Base-by-base conservation (phyloP, 2,329 filamentous ascomycete species). In the Diaporthe citri region DNA sequence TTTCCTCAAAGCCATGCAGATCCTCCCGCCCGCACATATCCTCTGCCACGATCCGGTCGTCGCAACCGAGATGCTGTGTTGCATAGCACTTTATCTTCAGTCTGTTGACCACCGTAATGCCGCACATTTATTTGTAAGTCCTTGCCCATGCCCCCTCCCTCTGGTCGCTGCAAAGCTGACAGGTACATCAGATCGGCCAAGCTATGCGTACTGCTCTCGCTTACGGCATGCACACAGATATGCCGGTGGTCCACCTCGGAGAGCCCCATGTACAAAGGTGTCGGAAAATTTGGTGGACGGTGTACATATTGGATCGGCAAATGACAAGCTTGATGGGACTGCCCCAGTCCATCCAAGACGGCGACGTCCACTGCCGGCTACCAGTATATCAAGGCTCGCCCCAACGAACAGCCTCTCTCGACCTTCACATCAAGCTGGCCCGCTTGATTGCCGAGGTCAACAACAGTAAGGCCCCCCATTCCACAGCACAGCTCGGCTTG, bases 281-380 rank as follows among this genome's bases (percentile, higher is more conserved):
- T 70, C 86, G 87, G 1, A 85, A 84, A 46, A 82, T 88, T 13
- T 90, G 88, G 87, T 90, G 88, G 88, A 90, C 88, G 0, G 83
- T 89, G 0, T 89, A 88, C 55, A 82, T 90, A 1, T 79, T 90
- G 1, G 88, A 90, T 71, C 84, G 88, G 3, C 85, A 90, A 76
- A 88, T 90, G 84, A 88, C 87, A 1, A 88, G 87, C 0, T 76
- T 90, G 3, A 88, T 90, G 85, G 88, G 88, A 0, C 76, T 89
- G 0, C 88, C 89, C 0, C 84, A 86, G 60, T 85, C 86, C 0
- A 82, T 90, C 2, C 82, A 83, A 28, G 87, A 90, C 52, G 85
- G 88, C n/a, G 86, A 90, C 56, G 84, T 91, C 0, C 83, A 86
- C 10, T 85, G 86, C 0, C 82, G 83, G 73, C 70, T 77, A 13